Evolutionary conservation across 2,329 filamentous ascomycete species (phyloP), one percentile per base, ranked within the genome.

Genomic region (Aspergillus ruber): DNA sequence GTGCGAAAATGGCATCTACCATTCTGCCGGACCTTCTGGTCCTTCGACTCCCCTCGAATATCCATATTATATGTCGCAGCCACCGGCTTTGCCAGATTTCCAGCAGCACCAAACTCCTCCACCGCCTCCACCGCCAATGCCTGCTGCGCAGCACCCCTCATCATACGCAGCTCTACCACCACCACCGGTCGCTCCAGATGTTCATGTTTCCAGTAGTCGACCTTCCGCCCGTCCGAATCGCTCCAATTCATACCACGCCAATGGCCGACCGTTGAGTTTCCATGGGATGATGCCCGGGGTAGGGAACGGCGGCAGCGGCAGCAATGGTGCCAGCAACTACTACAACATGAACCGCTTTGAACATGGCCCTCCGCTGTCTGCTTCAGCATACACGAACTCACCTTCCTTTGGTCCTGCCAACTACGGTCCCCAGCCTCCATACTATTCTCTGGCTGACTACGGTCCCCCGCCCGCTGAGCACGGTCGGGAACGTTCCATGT

Each of bases 201-300:
- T 61, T 40, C 63, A 62, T 48, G 58, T 60, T 47, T 58, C 59
- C 44, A 57, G 55, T 49, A 58, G 42, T 50, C 63, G 57, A 46
- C 56, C 56, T 23, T 57, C 50, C 10, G 59, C 56, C 46, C 65
- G 65, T 38, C 47, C 54, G 20, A 50, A 53, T 50, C 63, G 64
- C 29, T 63, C 69, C 18, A 59, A 59, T 48, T 57, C 67, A n/a
- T 69, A 71, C 39, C 66, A 71, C 49, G 40, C 62, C 38, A 57
- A 58, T 51, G 55, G 54, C 33, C 62, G 69, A 44, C 69, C 71
- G 12, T 47, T 67, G 43, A 72, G 69, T 48, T 70, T 62, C 48
- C 69, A 72, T 50, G 66, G 63, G 8, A 56, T 61, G 46, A 51
- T 58, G 25, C 63, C 62, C 25, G 64, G 66, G 29, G 59, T 64